phyloP scores from a whole-genome alignment of 176 grass and related monocot species.

The Typha latifolia region DNA sequence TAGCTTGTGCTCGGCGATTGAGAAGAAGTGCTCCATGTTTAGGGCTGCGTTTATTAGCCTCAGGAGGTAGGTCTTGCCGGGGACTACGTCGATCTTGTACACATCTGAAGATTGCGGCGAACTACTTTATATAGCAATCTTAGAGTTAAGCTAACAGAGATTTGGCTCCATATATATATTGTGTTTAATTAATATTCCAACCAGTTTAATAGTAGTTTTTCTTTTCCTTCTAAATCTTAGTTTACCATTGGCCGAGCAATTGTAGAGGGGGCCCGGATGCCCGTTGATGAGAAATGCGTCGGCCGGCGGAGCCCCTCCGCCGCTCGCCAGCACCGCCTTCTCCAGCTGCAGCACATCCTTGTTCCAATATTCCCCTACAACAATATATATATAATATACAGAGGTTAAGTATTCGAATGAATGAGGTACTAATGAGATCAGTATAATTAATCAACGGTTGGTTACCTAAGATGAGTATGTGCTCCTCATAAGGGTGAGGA shows the following conservation, averaged over 20 bases:
- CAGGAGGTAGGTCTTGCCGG: conserved; percentile 46
- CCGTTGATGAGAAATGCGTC: conserved; percentile 42
- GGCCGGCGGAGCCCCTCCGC: conserved; percentile 18
- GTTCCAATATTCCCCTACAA: conserved; percentile 18
- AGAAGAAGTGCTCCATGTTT: conserved; percentile 43
- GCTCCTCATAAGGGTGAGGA: conserved; percentile 49
- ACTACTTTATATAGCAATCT: conserved; percentile 4
- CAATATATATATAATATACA: background rate
- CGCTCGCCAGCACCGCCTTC: conserved; percentile 13
- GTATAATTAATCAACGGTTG: background rate
- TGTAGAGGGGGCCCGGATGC: conserved; percentile 19
- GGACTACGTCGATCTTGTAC: conserved; percentile 26
- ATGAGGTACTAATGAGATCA: background rate
- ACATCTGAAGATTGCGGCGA: conserved; percentile 4
- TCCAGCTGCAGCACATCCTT: conserved; percentile 15
- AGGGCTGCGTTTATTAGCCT: conserved; percentile 45
- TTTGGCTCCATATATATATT: too few species aligned
- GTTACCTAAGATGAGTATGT: conserved; percentile 56
- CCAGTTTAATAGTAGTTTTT: too few species aligned
- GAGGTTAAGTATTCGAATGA: background rate
- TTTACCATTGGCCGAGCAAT: conserved; percentile 31
- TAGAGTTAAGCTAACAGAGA: background rate
- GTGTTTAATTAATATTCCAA: too few species aligned
- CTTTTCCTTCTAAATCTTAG: too few species aligned
- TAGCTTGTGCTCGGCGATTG: conserved; percentile 40